Percentiles rank a stretch among this genome's conserved stretches.
phyloP scores from a whole-genome alignment of 2,329 filamentous ascomycete genomes.

The Alternaria consortialis region DNA sequence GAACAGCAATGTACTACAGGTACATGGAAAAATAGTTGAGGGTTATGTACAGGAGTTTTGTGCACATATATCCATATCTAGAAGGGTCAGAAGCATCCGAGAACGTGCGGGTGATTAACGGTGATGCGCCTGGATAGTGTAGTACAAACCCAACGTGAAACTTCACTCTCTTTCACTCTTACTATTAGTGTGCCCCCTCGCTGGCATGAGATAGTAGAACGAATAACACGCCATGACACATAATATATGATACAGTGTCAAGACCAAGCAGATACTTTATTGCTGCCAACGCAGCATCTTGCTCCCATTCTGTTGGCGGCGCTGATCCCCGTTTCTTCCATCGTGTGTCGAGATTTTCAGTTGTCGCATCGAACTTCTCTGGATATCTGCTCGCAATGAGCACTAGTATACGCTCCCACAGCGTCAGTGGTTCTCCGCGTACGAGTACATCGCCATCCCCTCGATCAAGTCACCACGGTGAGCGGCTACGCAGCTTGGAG shows the following conservation, averaged over 20 bases:
- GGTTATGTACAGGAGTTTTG: background rate
- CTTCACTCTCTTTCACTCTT: background rate
- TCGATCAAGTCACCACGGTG: background rate
- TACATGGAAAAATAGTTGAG: background rate
- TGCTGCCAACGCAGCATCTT: too few species aligned
- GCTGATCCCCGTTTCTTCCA: background rate
- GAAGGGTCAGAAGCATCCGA: background rate
- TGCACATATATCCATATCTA: background rate
- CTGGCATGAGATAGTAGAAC: background rate
- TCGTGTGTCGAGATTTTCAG: background rate
- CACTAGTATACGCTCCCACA: background rate
- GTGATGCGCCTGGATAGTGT: background rate
- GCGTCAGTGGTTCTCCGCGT: background rate
- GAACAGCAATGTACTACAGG: background rate
- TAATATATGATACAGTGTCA: background rate
- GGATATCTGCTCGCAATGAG: background rate
- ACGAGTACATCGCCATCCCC: background rate
- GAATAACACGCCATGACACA: background rate
- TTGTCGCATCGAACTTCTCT: background rate
- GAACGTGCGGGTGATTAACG: background rate
- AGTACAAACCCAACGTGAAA: background rate
- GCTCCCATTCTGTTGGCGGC: background rate
- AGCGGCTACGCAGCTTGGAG: background rate
- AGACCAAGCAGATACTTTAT: background rate
- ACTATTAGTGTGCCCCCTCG: background rate